phyloP scores from a whole-genome alignment of 2,329 filamentous ascomycete species.

The Cercospora janseana region DNA sequence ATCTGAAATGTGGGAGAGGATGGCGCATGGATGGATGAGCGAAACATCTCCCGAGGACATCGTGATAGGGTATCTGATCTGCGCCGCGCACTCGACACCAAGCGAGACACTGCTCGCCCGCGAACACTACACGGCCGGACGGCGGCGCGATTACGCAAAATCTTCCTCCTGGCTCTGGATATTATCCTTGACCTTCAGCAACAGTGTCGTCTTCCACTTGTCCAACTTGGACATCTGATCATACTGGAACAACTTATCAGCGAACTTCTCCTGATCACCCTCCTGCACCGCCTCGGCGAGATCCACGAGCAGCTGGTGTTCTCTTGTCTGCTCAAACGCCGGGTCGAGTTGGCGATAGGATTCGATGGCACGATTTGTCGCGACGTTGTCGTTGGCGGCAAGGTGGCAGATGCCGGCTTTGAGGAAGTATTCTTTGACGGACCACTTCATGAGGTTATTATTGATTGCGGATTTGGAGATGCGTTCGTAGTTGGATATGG shows the following conservation, averaged over 20 bases:
- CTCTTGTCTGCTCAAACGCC: slow-evolving; percentile 71
- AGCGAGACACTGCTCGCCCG: too few species aligned
- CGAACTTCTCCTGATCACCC: slow-evolving; percentile 77
- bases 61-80: slow-evolving; percentile 9
- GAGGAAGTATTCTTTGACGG: slow-evolving; percentile 91
- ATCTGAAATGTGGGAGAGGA: not conserved
- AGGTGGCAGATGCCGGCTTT: slow-evolving; percentile 93
- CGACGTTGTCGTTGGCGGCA: slow-evolving; percentile 71
- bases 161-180: slow-evolving; percentile 72
- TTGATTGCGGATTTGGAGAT: slow-evolving; percentile 72
- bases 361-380: slow-evolving; percentile 74
- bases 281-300: slow-evolving; percentile 71
- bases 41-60: not conserved
- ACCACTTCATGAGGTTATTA: slow-evolving; percentile 92
- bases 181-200: slow-evolving; percentile 77
- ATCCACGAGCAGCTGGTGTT: slow-evolving; percentile 77
- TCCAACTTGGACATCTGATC: slow-evolving; percentile 92
- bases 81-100: too few species aligned
- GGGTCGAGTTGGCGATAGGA: slow-evolving; percentile 78
- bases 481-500: slow-evolving; percentile 78
- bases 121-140: not conserved
- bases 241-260: slow-evolving; percentile 82
- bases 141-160: slow-evolving; percentile 53
- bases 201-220: slow-evolving; percentile 91
- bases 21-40: not conserved